phyloP scores from a whole-genome alignment of 805 yeast species.

The Yarrowia bubula region DNA sequence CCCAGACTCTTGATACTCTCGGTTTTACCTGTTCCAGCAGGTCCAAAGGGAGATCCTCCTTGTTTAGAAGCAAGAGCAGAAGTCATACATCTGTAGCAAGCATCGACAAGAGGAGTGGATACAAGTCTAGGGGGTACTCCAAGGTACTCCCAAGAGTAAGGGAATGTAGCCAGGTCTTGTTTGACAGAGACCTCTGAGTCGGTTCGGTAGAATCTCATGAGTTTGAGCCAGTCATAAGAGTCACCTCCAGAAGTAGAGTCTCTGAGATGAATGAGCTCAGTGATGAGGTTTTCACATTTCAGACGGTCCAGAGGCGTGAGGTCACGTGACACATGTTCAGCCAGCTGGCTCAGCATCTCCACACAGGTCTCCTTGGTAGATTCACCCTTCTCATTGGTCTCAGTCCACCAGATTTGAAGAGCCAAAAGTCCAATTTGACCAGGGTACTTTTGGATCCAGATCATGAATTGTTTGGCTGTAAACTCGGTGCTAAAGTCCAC shows the following conservation, averaged over 20 bases:
- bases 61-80: constrained; percentile 68
- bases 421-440: constrained; percentile 57
- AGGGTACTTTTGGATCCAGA: constrained; percentile 47
- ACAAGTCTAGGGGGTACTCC: constrained; percentile 76
- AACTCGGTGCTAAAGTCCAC: constrained; percentile 29
- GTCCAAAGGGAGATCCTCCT: constrained; percentile 94
- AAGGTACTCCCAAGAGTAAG: constrained; percentile 78
- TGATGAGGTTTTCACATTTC: constrained; percentile 58
- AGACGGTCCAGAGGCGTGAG: constrained; percentile 41
- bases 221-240: constrained; percentile 49
- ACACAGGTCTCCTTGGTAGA: background rate
- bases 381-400: constrained; percentile 40
- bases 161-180: constrained; percentile 52
- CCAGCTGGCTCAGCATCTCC: constrained; percentile 35
- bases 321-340: constrained; percentile 38
- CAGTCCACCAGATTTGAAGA: constrained; percentile 58
- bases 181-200: constrained; percentile 43
- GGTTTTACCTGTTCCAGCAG: constrained; percentile 97
- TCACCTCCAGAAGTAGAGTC: constrained; percentile 33
- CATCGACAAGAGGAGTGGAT: constrained; percentile 66
- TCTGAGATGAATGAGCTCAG: constrained; percentile 63
- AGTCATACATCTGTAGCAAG: constrained; percentile 64
- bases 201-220: constrained; percentile 48
- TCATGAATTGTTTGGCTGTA: constrained; percentile 33
- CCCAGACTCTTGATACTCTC: constrained; percentile 87